These are phyloP conservation scores for Populus hybrid DNA, from an alignment of 441 rosid species.

Conservation along the genomic window DNA sequence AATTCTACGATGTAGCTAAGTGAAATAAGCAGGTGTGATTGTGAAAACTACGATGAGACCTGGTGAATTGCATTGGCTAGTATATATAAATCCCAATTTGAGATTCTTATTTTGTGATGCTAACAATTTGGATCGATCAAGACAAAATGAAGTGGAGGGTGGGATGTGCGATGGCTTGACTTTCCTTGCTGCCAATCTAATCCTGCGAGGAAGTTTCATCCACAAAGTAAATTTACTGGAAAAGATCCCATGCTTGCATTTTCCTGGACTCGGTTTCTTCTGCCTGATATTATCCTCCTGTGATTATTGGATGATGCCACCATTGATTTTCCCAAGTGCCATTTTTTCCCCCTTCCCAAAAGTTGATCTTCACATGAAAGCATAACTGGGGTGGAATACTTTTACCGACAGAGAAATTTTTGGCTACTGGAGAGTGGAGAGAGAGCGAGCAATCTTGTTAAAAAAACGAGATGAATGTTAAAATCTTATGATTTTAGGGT, in stretches of 20 bases:
- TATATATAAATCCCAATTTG: neutral
- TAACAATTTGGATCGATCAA: conserved; percentile 1
- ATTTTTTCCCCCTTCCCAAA: neutral
- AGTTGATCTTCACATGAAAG: neutral
- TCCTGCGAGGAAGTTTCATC: neutral
- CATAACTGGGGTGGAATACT: neutral
- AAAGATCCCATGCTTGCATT: neutral
- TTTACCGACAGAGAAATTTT: neutral
- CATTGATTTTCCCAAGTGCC: neutral
- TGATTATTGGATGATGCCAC: neutral
- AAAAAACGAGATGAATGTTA: too few relatives aligned
- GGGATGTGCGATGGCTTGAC: neutral
- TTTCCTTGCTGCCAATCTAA: neutral
- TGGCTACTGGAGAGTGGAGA: neutral
- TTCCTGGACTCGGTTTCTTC: neutral
- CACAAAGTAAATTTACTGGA: neutral
- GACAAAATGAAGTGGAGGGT: neutral
- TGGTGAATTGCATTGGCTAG: neutral
- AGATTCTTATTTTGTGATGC: conserved; percentile 7
- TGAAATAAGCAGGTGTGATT: conserved; percentile 5
- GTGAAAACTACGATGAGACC: neutral
- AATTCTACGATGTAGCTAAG: neutral
- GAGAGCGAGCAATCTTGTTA: neutral
- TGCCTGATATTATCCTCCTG: neutral
- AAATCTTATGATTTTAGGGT: too few relatives aligned